Conservation (phyloP, 495 filamentous ascomycete species). For the Aspergillus sclerotioniger region DNA sequence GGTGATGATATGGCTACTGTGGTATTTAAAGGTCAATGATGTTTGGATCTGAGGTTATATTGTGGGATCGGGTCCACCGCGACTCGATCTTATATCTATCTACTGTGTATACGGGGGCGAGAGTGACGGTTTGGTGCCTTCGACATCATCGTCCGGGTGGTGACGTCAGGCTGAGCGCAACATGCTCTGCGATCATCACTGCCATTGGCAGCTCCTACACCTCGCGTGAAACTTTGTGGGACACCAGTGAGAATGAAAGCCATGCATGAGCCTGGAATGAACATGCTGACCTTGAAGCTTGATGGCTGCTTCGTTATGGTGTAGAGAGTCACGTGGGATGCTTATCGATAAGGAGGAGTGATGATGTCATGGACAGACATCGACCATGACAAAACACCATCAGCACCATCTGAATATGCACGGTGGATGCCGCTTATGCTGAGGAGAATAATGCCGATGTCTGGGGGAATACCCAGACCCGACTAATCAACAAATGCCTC, state of each 20-base stretch:
- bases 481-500: not conserved
- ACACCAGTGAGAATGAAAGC: too few species aligned
- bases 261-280: too few species aligned
- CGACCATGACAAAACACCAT: too few species aligned
- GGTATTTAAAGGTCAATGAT: not conserved
- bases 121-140: too few species aligned
- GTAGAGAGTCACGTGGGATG: too few species aligned
- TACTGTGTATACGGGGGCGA: not conserved
- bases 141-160: constrained; percentile 6
- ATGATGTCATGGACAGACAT: not conserved
- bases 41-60: not conserved
- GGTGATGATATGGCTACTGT: not conserved
- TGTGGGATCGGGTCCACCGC: not conserved
- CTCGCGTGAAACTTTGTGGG: too few species aligned
- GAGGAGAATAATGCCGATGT: not conserved
- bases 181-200: not conserved
- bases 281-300: too few species aligned
- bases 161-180: constrained; percentile 8
- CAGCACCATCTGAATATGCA: too few species aligned
- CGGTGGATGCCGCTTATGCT: not conserved
- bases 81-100: not conserved
- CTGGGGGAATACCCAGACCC: not conserved
- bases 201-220: too few species aligned
- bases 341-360: not conserved
- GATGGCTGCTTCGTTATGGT: too few species aligned